Conservation (phyloP, 2,329 filamentous ascomycete genomes). For the Aspergillus flavus region DNA sequence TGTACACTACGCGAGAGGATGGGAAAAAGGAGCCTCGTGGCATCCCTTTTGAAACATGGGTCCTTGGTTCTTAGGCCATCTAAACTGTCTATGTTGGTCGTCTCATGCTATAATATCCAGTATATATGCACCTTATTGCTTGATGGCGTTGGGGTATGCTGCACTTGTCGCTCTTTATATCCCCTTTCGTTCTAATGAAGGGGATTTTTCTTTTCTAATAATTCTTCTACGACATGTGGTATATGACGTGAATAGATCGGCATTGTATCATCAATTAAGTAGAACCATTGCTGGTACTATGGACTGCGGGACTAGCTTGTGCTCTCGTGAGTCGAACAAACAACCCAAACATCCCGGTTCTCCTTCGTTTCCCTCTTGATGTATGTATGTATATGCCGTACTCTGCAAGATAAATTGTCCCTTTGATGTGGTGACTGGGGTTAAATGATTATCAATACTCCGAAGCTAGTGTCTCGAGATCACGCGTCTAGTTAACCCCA, state of each 20-base stretch:
- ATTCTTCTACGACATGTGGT: neutral
- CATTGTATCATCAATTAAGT: neutral
- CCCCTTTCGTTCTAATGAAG: neutral
- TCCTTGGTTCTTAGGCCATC: slow-evolving; percentile 26
- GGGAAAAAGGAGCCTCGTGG: slow-evolving; percentile 36
- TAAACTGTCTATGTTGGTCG: neutral
- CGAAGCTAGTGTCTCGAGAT: neutral
- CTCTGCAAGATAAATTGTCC: neutral
- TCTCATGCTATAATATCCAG: neutral
- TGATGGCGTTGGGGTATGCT: neutral
- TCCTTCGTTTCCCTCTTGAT: neutral
- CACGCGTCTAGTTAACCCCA: neutral
- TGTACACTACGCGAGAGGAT: slow-evolving; percentile 32
- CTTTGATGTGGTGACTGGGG: neutral
- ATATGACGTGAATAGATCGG: neutral
- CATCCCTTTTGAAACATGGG: slow-evolving; percentile 46
- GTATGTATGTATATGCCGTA: neutral
- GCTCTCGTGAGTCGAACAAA: neutral
- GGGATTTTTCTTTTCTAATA: neutral
- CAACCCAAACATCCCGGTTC: neutral
- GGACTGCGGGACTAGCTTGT: neutral
- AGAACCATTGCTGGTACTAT: neutral
- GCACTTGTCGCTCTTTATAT: neutral
- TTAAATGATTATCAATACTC: neutral
- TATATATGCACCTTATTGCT: neutral